Base-by-base conservation (phyloP, 2,329 filamentous ascomycete species). In the Plectosphaerella sp. region DNA sequence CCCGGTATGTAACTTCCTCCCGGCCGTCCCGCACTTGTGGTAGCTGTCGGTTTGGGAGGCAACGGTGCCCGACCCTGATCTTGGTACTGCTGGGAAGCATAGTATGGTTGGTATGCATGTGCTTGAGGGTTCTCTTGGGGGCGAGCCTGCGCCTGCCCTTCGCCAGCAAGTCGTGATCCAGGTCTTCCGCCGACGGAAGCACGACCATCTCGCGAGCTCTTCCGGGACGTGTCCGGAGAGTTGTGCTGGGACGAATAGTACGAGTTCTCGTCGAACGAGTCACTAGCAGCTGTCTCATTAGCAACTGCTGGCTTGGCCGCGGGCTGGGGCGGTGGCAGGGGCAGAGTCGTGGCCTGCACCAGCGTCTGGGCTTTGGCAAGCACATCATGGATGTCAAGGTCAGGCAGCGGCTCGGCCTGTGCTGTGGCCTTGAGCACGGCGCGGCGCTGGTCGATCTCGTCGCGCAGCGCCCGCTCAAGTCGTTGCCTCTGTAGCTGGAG, bases 171-270 rank as follows among this genome's bases (percentile, higher is more conserved):
- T 20, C 16, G n/a, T 4, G 41, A 18, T 12, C 10, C 10, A n/a
- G 41, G 41, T 5, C 16, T 43, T 7, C 41, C 41, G 11, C 41
- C 41, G 18, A 43, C 70, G 54, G 69, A 68, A 55, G 66, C 65
- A 60, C 66, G 80, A 76, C 65, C 82, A 72, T 73, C 62, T 53
- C 72, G 73, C 25, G 76, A 72, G 39, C 73, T 72, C 54, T 73
- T 71, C 48, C 72, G 73, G 28, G 76, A 56, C 33, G 52, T 78
- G 52, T 82, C 77, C 54, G 82, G 82, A 58, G 91, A 96, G 67
- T 92, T 89, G 75, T 92, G 87, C 73, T 88, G 89, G 72, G 92
- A 97, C 59, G 93, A 97, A 76, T 97, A 97, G 71, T 96, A 96
- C 41, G 91, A 94, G 65, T 95, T 91, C 67, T 95, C 88, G 72